Conservation (phyloP, 148 eudicot species). For the Arctostaphylos glauca region DNA sequence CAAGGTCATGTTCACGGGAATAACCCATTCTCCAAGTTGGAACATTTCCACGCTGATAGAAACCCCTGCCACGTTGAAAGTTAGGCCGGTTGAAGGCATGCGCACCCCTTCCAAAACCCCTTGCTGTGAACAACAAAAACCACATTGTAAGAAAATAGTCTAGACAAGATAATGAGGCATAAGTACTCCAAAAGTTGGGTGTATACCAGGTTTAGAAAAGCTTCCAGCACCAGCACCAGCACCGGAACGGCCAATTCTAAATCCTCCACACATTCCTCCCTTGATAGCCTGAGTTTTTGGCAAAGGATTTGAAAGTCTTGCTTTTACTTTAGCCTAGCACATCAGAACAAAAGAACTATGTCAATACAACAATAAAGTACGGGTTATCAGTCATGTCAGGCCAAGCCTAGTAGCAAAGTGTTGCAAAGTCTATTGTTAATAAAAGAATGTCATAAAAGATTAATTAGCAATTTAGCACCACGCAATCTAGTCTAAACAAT, state of each 20-base stretch:
- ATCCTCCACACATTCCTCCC: slow-evolving; percentile 87
- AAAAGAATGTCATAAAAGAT: not conserved
- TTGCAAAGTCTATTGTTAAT: not conserved
- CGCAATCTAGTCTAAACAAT: slow-evolving; percentile 7
- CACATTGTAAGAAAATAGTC: slow-evolving; percentile 9
- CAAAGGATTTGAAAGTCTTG: slow-evolving; percentile 81
- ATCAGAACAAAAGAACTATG: not conserved
- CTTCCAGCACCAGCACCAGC: slow-evolving; percentile 41
- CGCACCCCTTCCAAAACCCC: slow-evolving; percentile 52
- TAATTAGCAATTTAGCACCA: slow-evolving; percentile 4
- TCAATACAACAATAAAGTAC: not conserved
- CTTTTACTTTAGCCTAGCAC: slow-evolving; percentile 57
- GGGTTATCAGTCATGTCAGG: not conserved
- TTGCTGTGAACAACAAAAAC: slow-evolving; percentile 38
- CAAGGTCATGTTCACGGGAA: slow-evolving; percentile 37
- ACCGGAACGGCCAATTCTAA: slow-evolving; percentile 59
- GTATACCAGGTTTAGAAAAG: slow-evolving; percentile 23
- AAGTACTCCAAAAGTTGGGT: not conserved
- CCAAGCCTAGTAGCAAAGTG: not conserved
- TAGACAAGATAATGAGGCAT: not conserved
- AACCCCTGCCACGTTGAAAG: slow-evolving; percentile 54
- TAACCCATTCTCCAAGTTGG: slow-evolving; percentile 45
- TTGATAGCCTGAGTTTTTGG: slow-evolving; percentile 88
- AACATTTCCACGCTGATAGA: slow-evolving; percentile 45
- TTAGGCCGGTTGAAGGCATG: slow-evolving; percentile 39